Percentiles rank a stretch among this genome's conserved stretches.
Evolutionary conservation across 2,329 filamentous ascomycete species (phyloP).

Genomic region (Huntiella decipiens): DNA sequence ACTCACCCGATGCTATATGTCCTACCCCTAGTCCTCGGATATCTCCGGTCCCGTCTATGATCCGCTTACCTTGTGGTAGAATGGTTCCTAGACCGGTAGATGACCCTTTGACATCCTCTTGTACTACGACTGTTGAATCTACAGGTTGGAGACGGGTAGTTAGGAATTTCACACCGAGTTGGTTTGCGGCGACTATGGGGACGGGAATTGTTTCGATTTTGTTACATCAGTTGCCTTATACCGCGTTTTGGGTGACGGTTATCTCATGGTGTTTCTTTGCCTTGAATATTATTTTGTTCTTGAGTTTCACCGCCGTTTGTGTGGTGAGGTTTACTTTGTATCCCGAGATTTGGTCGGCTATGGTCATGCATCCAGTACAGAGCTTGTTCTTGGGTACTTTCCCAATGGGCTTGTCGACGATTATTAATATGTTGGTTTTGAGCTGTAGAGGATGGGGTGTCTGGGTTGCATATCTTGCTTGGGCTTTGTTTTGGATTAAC

Average conservation of each 20-base stretch:
- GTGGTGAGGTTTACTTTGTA: slow-evolving; percentile 44
- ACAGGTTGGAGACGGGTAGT: slow-evolving; percentile 27
- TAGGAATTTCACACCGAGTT: slow-evolving; percentile 35
- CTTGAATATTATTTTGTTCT: slow-evolving; percentile 40
- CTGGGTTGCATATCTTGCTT: slow-evolving; percentile 35
- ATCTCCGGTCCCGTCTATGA: neutral
- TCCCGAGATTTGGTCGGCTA: slow-evolving; percentile 43
- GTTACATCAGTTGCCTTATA: slow-evolving; percentile 42
- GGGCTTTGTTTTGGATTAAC: slow-evolving; percentile 41
- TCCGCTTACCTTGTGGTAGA: slow-evolving; percentile 5
- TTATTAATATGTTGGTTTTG: slow-evolving; percentile 45
- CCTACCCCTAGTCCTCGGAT: neutral
- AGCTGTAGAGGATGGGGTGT: slow-evolving; percentile 43
- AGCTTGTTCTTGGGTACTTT: slow-evolving; percentile 50
- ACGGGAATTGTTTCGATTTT: slow-evolving; percentile 49
- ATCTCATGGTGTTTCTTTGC: slow-evolving; percentile 41
- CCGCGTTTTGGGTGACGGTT: slow-evolving; percentile 36
- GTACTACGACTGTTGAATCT: slow-evolving; percentile 14
- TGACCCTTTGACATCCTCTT: neutral
- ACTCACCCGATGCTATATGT: neutral
- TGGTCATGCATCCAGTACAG: slow-evolving; percentile 48
- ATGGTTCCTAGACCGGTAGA: neutral
- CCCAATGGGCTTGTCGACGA: slow-evolving; percentile 50
- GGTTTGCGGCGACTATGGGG: slow-evolving; percentile 46
- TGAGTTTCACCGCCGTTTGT: slow-evolving; percentile 32